Evolutionary conservation across 169 alveolate species (phyloP).

Genomic region (Cryptosporidium ubiquitum): DNA sequence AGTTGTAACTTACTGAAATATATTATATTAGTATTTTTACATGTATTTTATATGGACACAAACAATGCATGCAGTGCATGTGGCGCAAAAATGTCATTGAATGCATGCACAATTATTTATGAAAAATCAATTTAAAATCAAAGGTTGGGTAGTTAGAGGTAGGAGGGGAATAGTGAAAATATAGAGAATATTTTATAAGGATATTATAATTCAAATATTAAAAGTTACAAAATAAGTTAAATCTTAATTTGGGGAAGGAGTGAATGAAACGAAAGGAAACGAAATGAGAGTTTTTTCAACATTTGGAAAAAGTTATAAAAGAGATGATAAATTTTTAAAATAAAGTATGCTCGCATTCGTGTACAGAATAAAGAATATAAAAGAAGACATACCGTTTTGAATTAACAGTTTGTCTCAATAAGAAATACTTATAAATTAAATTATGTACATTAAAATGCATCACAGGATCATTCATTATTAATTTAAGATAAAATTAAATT

Average conservation of each 20-base stretch:
- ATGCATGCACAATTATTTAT: neutral
- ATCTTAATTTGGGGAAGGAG: too few species aligned
- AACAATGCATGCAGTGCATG: neutral
- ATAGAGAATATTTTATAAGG: too few species aligned
- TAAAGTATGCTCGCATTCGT: conserved; percentile 22
- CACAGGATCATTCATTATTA: conserved; percentile 12
- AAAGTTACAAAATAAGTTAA: too few species aligned
- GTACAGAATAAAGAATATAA: neutral
- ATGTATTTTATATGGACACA: neutral
- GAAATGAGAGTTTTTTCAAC: too few species aligned
- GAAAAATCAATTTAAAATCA: too few species aligned
- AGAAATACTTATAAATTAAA: conserved; percentile 36
- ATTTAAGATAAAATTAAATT: conserved; percentile 41
- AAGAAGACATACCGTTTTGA: conserved; percentile 2
- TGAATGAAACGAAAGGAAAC: too few species aligned
- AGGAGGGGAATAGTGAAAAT: neutral
- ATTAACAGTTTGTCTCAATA: conserved; percentile 30
- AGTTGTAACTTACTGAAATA: neutral
- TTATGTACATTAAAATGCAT: neutral
- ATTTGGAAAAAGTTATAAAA: neutral
- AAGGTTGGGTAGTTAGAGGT: neutral
- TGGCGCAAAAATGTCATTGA: neutral
- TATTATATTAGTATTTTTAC: neutral
- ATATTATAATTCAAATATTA: too few species aligned
- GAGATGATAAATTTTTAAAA: neutral